Percentiles rank a stretch among this genome's conserved stretches.
These are phyloP conservation scores for Mortierella sp. DNA, from an alignment of 371 early-diverging fungal species.

Conservation along the genomic window DNA sequence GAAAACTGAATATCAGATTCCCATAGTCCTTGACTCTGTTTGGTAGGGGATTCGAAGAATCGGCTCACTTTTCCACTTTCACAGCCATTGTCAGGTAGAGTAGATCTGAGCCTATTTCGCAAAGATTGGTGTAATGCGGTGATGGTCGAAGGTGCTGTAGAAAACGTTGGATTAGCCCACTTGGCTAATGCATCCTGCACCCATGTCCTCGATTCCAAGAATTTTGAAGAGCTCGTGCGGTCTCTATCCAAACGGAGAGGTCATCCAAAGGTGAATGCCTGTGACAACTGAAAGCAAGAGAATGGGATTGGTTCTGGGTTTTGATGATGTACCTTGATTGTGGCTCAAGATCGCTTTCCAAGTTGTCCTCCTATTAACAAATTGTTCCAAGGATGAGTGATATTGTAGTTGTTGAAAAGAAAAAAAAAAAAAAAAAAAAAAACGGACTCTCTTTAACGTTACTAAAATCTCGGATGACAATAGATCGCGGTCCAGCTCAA, in stretches of 20 bases:
- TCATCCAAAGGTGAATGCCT: too few relatives aligned
- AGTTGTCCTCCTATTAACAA: not conserved
- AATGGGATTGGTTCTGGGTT: too few relatives aligned
- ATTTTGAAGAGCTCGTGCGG: too few relatives aligned
- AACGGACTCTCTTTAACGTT: not conserved
- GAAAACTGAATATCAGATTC: slow-evolving; percentile 39
- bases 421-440: not conserved
- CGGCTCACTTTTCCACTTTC: slow-evolving; percentile 9
- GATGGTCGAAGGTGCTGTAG: slow-evolving; percentile 18
- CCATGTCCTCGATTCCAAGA: slow-evolving; percentile 17
- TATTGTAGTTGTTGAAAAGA: too few relatives aligned
- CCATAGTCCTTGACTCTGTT: slow-evolving; percentile 5
- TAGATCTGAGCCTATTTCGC: not conserved
- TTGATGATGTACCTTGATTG: too few relatives aligned
- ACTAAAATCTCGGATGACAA: slow-evolving; percentile 12
- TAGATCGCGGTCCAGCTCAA: slow-evolving; percentile 39
- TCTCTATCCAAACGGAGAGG: too few relatives aligned
- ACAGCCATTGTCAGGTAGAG: not conserved
- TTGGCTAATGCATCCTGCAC: slow-evolving; percentile 50
- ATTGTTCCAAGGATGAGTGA: too few relatives aligned
- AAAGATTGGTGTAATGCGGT: slow-evolving; percentile 8
- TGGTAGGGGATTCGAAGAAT: slow-evolving; percentile 22
- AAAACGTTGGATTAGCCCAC: slow-evolving; percentile 49
- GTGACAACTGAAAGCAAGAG: too few relatives aligned
- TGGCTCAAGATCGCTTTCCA: too few relatives aligned